Evolutionary conservation across 495 filamentous ascomycete species (phyloP).

Genomic region (Penicillium malachiteum): DNA sequence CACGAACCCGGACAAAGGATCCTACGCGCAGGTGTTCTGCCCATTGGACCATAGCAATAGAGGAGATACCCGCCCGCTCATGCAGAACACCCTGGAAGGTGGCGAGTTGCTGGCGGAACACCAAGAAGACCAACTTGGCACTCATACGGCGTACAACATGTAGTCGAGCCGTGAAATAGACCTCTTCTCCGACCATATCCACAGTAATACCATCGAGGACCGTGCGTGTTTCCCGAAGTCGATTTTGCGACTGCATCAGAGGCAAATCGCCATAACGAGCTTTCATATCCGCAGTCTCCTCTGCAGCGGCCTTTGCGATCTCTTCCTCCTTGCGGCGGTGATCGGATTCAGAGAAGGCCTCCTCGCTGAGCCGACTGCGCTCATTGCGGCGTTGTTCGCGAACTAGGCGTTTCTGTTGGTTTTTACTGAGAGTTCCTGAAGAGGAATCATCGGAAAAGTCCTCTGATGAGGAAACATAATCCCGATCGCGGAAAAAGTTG

Average conservation of each 20-base stretch:
- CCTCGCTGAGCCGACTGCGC: slow-evolving; percentile 50
- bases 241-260: slow-evolving; percentile 49
- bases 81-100: slow-evolving; percentile 77
- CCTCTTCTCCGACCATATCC: slow-evolving; percentile 62
- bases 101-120: slow-evolving; percentile 75
- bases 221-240: slow-evolving; percentile 40
- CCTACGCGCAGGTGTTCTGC: slow-evolving; percentile 70
- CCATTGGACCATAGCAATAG: slow-evolving; percentile 61
- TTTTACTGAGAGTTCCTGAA: slow-evolving; percentile 45
- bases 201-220: slow-evolving; percentile 53
- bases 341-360: slow-evolving; percentile 51
- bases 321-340: slow-evolving; percentile 46
- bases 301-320: slow-evolving; percentile 29
- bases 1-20: slow-evolving; percentile 63
- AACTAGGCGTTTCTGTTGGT: slow-evolving; percentile 51
- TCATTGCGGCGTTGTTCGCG: slow-evolving; percentile 43
- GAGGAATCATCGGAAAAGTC: slow-evolving; percentile 50
- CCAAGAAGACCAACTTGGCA: slow-evolving; percentile 84
- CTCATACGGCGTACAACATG: slow-evolving; percentile 84
- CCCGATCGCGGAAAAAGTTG: slow-evolving; percentile 40
- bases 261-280: slow-evolving; percentile 59
- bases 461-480: slow-evolving; percentile 44
- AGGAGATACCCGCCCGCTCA: slow-evolving; percentile 50
- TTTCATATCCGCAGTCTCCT: slow-evolving; percentile 53
- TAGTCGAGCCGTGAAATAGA: slow-evolving; percentile 76